A percentile compares a stretch with the other conserved stretches of the same genome.
Evolutionary conservation across 305 asterid species (phyloP).

Genomic region (Fraxinus paxiana): DNA sequence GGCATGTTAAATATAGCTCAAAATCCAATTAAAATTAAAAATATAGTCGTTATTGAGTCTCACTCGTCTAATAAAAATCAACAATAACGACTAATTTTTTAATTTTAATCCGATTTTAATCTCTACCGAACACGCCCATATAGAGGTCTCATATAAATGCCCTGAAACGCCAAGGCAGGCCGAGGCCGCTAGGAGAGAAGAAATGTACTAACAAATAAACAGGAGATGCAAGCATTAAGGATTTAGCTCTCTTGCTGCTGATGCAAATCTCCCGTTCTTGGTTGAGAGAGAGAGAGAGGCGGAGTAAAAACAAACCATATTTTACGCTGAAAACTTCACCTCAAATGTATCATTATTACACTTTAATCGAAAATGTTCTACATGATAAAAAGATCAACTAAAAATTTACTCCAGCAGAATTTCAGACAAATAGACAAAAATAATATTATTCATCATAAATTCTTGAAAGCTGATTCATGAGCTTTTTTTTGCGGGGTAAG

Average conservation of each 20-base stretch:
- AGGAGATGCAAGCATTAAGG: not conserved
- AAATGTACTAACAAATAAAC: not conserved
- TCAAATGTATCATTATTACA: constrained; percentile 6
- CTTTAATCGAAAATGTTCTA: constrained; percentile 1
- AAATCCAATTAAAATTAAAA: no score
- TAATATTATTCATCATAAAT: constrained; percentile 33
- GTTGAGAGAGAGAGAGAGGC: not conserved
- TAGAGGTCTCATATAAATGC: not conserved
- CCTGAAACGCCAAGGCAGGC: not conserved
- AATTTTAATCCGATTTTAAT: no score
- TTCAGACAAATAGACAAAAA: constrained; percentile 6
- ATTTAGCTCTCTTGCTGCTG: not conserved
- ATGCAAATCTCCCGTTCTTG: not conserved
- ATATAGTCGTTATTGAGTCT: no score
- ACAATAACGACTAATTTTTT: no score
- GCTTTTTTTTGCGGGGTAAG: constrained; percentile 54
- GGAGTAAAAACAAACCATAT: not conserved
- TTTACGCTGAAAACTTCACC: not conserved
- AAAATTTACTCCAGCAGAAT: not conserved
- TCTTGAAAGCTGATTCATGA: constrained; percentile 55
- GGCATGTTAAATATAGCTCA: no score
- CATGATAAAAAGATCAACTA: not conserved
- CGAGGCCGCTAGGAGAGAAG: not conserved
- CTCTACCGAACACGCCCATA: not conserved
- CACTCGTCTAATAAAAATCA: no score